Evolutionary conservation across 148 eudicot genomes (phyloP).

Genomic region (Diospyros kaki): DNA sequence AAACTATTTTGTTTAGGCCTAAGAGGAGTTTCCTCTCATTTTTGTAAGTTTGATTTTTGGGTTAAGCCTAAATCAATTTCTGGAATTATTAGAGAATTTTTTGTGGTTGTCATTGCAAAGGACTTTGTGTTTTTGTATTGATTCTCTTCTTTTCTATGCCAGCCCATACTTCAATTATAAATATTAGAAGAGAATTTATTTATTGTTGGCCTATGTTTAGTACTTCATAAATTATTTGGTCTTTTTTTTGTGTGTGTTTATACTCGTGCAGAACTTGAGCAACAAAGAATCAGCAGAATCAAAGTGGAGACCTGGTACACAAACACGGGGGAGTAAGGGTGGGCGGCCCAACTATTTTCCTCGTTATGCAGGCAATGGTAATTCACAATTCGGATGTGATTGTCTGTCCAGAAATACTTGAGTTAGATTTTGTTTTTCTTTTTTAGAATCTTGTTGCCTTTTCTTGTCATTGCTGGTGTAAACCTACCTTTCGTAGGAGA

Average conservation of each 20-base stretch:
- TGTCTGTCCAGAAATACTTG: neutral
- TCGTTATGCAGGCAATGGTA: conserved; percentile 39
- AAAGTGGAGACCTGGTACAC: conserved; percentile 43
- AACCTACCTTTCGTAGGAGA: neutral
- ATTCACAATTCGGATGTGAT: conserved; percentile 2
- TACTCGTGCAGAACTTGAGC: conserved; percentile 28
- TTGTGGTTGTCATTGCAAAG: too few relatives aligned
- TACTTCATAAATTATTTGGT: neutral
- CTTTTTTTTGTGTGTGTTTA: neutral
- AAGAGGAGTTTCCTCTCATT: too few relatives aligned
- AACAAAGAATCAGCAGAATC: conserved; percentile 38
- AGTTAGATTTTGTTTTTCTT: neutral
- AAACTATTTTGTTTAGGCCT: too few relatives aligned
- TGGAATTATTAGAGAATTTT: too few relatives aligned
- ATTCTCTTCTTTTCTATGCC: too few relatives aligned
- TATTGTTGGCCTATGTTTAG: neutral
- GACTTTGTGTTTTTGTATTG: too few relatives aligned
- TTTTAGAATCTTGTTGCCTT: neutral
- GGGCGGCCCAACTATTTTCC: conserved; percentile 46
- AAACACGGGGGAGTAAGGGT: conserved; percentile 49
- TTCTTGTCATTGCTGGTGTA: conserved; percentile 1
- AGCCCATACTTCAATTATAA: too few relatives aligned
- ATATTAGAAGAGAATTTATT: too few relatives aligned
- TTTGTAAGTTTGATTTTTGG: too few relatives aligned
- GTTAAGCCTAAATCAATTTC: too few relatives aligned